phyloP scores from a whole-genome alignment of 768 basidiomycete species.

The Cystofilobasidium ferigula region DNA sequence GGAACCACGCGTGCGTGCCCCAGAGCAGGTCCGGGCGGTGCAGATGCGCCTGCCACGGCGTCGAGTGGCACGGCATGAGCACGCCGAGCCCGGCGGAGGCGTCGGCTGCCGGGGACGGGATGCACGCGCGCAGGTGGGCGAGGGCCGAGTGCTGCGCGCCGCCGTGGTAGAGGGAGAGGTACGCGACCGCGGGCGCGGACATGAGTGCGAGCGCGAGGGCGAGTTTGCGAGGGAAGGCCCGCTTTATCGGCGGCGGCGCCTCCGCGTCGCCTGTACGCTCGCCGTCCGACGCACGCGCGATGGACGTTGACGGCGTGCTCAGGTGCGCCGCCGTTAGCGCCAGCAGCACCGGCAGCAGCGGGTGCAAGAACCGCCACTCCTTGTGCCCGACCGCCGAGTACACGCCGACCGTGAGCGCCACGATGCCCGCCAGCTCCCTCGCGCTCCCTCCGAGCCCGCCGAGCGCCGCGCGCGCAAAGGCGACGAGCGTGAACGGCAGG shows the following conservation, averaged over 20 bases:
- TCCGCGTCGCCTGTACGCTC: background rate
- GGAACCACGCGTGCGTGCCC: constrained; percentile 54
- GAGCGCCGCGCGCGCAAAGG: constrained; percentile 30
- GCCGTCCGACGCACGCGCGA: background rate
- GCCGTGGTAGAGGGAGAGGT: constrained; percentile 63
- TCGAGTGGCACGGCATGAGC: constrained; percentile 94
- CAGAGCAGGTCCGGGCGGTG: constrained; percentile 61
- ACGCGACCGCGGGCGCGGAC: constrained; percentile 51
- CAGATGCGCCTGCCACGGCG: constrained; percentile 78
- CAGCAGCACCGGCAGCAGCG: constrained; percentile 72
- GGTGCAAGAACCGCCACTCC: constrained; percentile 95
- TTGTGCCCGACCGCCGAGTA: constrained; percentile 85
- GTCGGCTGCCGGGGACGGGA: constrained; percentile 30
- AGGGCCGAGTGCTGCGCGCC: constrained; percentile 68
- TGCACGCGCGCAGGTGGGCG: constrained; percentile 47
- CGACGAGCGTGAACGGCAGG: constrained; percentile 51
- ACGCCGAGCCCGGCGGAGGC: constrained; percentile 56
- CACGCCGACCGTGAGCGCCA: constrained; percentile 53
- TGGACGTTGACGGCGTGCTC: no score
- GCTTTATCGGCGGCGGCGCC: background rate
- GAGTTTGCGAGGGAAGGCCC: constrained; percentile 29
- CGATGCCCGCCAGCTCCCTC: constrained; percentile 42
- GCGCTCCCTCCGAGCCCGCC: constrained; percentile 15
- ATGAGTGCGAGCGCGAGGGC: constrained; percentile 45
- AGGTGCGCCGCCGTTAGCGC: constrained; percentile 69